Base-by-base conservation (phyloP, 129 eudicot genomes). In the Lactuca saligna region DNA sequence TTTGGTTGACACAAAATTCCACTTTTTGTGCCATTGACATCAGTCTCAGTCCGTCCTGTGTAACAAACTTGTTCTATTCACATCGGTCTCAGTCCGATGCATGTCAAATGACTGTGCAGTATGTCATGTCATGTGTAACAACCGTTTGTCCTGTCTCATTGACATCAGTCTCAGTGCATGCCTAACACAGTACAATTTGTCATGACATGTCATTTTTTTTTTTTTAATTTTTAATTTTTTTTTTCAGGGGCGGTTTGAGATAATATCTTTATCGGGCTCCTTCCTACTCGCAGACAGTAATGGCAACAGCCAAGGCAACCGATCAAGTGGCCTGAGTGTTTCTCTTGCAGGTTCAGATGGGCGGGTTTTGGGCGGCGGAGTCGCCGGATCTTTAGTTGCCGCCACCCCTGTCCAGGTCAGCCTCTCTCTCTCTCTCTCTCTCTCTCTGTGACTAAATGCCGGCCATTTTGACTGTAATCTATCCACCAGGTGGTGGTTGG, bases 271-370 rank as follows among this genome's bases (percentile, higher is more conserved):
- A 72, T 76, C 98, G 48, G 98, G 98, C 29, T 86, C 96, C 41
- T 89, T 79, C 80, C 29, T 75, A 63, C 73, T 75, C 48, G 78
- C 90, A 68, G 95, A 88, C 75, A 84, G 73, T 75, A 74, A 71
- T 63, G 90, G 88, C 74, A 82, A 70, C 74, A 82, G 66, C 72
- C 73, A 74, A 58, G 77, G 76, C 77, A 84, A 74, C 79, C 72
- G 87, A 75, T 64, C 83, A 39, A 86, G 91, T 62, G 89, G 87
- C 70, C 78, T 91, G 82, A 88, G 96, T 66, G 86, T 91, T 16
- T 91, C 98, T 12, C 80, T 91, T 79, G 96, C 98, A 15, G 96
- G 96, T 61, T 64, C 96, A n/a, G 97, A 91, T 77, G 96, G 96
- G 46, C 83, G 90, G 59, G 97, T 91, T 29, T 75, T 91, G 71